Evolutionary conservation across 2,329 filamentous ascomycete species (phyloP).

Genomic region (Apiospora sp.): DNA sequence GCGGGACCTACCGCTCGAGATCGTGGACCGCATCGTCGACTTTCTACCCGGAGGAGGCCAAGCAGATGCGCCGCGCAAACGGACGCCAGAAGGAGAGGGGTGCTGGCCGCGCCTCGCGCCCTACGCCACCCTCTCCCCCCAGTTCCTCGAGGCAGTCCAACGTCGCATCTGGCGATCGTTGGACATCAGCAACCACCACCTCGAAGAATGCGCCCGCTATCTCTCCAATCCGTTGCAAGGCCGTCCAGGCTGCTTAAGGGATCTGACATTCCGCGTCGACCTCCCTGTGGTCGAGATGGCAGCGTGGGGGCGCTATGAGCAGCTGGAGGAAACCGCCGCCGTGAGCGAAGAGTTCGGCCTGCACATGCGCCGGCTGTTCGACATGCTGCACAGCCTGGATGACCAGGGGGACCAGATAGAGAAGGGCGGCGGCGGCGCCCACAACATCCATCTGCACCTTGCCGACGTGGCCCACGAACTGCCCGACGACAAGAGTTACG

Average conservation of each 20-base stretch:
- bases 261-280: not conserved
- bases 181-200: not conserved
- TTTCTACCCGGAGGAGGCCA: conserved; percentile 11
- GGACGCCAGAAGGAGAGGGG: not conserved
- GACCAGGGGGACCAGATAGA: not conserved
- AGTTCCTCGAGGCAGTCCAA: conserved; percentile 6
- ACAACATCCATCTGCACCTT: not conserved
- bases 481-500: not conserved
- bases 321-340: conserved; percentile 14
- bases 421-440: too few species aligned
- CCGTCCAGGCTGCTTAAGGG: not conserved
- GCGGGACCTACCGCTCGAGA: conserved; percentile 13
- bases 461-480: conserved; percentile 1
- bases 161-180: not conserved
- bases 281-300: not conserved
- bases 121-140: conserved; percentile 13
- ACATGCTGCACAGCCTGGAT: not conserved
- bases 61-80: not conserved
- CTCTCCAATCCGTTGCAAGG: not conserved
- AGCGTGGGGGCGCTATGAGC: not conserved
- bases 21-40: conserved; percentile 23
- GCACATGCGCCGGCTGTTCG: not conserved
- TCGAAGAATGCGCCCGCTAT: not conserved
- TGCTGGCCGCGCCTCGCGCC: not conserved
- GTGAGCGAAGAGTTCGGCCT: conserved; percentile 3